These are phyloP conservation scores for Phyllosticta citriasiana DNA, from an alignment of 2,329 filamentous ascomycete genomes.

Conservation along the genomic window DNA sequence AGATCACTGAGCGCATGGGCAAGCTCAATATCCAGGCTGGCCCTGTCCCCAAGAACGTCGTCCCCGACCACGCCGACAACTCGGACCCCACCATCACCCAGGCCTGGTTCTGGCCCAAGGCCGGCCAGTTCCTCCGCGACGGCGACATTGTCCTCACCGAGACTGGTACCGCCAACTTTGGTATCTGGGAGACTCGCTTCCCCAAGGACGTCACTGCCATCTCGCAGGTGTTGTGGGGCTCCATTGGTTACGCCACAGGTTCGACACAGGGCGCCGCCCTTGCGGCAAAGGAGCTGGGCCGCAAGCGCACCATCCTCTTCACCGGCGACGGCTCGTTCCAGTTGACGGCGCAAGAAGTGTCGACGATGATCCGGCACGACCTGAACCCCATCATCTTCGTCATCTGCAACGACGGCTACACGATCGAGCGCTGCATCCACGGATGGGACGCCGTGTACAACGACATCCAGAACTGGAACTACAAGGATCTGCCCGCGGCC, in stretches of 20 bases:
- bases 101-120: constrained; percentile 65
- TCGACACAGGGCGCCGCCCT: constrained; percentile 60
- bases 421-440: constrained; percentile 82
- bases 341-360: constrained; percentile 72
- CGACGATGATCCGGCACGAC: constrained; percentile 68
- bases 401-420: constrained; percentile 81
- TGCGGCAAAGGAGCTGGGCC: constrained; percentile 55
- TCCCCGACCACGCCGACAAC: constrained; percentile 27
- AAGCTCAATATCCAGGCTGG: constrained; percentile 47
- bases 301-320: constrained; percentile 64
- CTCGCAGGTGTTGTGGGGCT: constrained; percentile 66
- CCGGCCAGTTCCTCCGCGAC: constrained; percentile 61
- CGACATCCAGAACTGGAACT: constrained; percentile 67
- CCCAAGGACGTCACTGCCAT: constrained; percentile 68
- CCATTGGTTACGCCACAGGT: constrained; percentile 56
- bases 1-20: constrained; percentile 50
- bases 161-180: constrained; percentile 81
- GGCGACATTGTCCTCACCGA: constrained; percentile 76
- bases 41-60: constrained; percentile 45
- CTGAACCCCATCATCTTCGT: constrained; percentile 75
- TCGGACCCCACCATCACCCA: constrained; percentile 49
- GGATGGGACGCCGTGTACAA: constrained; percentile 74
- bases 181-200: constrained; percentile 77
- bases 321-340: constrained; percentile 87
- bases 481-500: constrained; percentile 54